Evolutionary conservation across 805 yeast genomes (phyloP).

Genomic region (Candida coleopterorum): DNA sequence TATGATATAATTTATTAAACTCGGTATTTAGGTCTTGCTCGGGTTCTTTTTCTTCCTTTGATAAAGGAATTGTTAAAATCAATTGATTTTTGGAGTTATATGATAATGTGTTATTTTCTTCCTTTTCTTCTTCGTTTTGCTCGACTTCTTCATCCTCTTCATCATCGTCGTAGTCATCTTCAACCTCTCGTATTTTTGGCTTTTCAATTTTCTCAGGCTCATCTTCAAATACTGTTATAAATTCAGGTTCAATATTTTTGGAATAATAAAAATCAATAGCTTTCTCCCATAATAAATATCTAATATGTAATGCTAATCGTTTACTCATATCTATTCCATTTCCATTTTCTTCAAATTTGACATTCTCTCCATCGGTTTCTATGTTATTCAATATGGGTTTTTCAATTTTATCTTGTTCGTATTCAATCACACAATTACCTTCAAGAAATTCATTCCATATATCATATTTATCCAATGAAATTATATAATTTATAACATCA

Average conservation of each 20-base stretch:
- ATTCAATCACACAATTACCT: conserved; percentile 28
- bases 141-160: conserved; percentile 23
- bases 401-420: conserved; percentile 14
- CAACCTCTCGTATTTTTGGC: conserved; percentile 15
- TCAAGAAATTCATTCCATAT: conserved; percentile 36
- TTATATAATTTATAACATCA: conserved; percentile 25
- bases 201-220: conserved; percentile 9
- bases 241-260: conserved; percentile 16
- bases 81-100: conserved; percentile 27
- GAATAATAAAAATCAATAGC: conserved; percentile 48
- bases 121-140: conserved; percentile 32
- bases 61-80: conserved; percentile 29
- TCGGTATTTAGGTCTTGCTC: conserved; percentile 44
- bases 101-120: conserved; percentile 11
- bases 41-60: conserved; percentile 6
- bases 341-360: conserved; percentile 24
- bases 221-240: neutral
- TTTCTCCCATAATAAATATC: conserved; percentile 70
- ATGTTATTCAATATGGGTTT: conserved; percentile 3
- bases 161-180: conserved; percentile 19
- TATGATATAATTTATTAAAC: conserved; percentile 70
- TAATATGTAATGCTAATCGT: conserved; percentile 52
- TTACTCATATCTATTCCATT: conserved; percentile 25
- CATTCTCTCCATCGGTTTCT: conserved; percentile 8
- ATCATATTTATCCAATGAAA: conserved; percentile 24